These are phyloP conservation scores for carrot (Daucus carota) DNA, from an alignment of 129 eudicot species.

Conservation along the genomic window DH1_v3.0 NC_030385.2:39585001-39585500, in stretches of 20 bases:
- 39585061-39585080: slow-evolving; percentile 51
- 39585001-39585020: slow-evolving; percentile 46
- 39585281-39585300: not conserved
- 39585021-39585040: slow-evolving; percentile 28
- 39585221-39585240: not conserved
- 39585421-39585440: not conserved
- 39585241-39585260: not conserved
- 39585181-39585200: not conserved
- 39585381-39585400: slow-evolving; percentile 9
- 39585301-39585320: not conserved
- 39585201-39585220: not conserved
- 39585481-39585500: slow-evolving; percentile 68
- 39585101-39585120: slow-evolving; percentile 33
- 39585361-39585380: slow-evolving; percentile 4
- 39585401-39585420: not conserved
- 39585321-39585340: not conserved
- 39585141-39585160: slow-evolving; percentile 36
- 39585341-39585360: not conserved
- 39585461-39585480: slow-evolving; percentile 28
- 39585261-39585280: not conserved
- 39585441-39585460: not conserved
- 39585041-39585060: slow-evolving; percentile 30
- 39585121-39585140: slow-evolving; percentile 48
- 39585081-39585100: slow-evolving; percentile 41
- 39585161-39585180: slow-evolving; percentile 10